These are phyloP conservation scores for Colletotrichum noveboracense DNA, from an alignment of 2,329 filamentous ascomycete species.

Conservation along the genomic window DNA sequence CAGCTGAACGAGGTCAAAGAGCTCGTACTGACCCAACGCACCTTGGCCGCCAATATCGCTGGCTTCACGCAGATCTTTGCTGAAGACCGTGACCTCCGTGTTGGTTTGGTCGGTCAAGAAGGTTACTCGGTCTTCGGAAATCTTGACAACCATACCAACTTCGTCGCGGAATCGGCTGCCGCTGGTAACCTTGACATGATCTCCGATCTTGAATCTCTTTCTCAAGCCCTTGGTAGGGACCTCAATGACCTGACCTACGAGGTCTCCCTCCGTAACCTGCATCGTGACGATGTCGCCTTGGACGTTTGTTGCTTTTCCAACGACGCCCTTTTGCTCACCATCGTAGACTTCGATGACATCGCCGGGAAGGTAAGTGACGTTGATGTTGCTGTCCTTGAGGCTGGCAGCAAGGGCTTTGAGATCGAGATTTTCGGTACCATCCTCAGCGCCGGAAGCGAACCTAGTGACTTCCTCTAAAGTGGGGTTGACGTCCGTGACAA, in stretches of 20 bases:
- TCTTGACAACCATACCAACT: constrained; percentile 95
- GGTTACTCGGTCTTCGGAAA: constrained; percentile 90
- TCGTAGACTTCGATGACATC: constrained; percentile 97
- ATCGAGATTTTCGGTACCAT: constrained; percentile 93
- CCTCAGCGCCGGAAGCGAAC: constrained; percentile 86
- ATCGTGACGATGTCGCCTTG: constrained; percentile 93
- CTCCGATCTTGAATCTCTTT: constrained; percentile 90
- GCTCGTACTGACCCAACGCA: constrained; percentile 83
- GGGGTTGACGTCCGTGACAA: constrained; percentile 90
- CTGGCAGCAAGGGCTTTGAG: constrained; percentile 89
- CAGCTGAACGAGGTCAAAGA: constrained; percentile 93
- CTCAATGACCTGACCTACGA: constrained; percentile 85
- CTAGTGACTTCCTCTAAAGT: constrained; percentile 94
- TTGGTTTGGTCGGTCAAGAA: constrained; percentile 92
- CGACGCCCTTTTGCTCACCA: constrained; percentile 91
- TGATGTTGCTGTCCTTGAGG: constrained; percentile 81
- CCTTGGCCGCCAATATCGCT: constrained; percentile 89
- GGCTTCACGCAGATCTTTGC: constrained; percentile 92
- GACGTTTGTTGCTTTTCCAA: constrained; percentile 84
- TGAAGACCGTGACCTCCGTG: constrained; percentile 95
- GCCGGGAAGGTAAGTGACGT: constrained; percentile 86
- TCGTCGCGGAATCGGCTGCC: constrained; percentile 94
- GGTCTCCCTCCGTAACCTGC: constrained; percentile 80
- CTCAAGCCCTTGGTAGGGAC: constrained; percentile 91
- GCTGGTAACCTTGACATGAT: constrained; percentile 98